phyloP scores from a whole-genome alignment of 768 basidiomycete species.

The Lepiota subincarnata region DNA sequence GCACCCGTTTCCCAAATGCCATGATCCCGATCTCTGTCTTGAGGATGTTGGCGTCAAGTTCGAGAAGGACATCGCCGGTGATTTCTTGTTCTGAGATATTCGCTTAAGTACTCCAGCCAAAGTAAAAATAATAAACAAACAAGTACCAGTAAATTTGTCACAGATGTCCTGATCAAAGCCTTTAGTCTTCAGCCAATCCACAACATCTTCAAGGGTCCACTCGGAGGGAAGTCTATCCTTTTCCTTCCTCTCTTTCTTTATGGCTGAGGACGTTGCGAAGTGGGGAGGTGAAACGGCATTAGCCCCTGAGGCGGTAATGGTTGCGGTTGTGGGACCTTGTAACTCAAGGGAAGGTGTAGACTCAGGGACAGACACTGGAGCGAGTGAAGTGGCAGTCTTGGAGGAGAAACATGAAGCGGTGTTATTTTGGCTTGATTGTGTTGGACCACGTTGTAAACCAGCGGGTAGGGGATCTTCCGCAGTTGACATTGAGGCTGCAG shows the following conservation, averaged over 20 bases:
- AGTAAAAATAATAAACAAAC: slow-evolving; percentile 20
- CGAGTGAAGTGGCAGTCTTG: background rate
- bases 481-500: background rate
- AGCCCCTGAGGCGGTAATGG: slow-evolving; percentile 7
- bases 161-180: slow-evolving; percentile 83
- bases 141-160: slow-evolving; percentile 77
- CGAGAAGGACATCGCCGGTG: slow-evolving; percentile 93
- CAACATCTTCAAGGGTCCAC: slow-evolving; percentile 87
- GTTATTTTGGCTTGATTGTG: slow-evolving; percentile 21
- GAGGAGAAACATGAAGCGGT: slow-evolving; percentile 18
- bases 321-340: background rate
- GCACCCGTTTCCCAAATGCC: slow-evolving; percentile 92
- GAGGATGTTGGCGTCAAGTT: slow-evolving; percentile 86
- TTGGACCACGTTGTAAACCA: slow-evolving; percentile 6
- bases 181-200: slow-evolving; percentile 80
- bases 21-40: slow-evolving; percentile 91
- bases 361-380: background rate
- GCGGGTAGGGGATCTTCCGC: background rate
- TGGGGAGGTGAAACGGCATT: slow-evolving; percentile 13
- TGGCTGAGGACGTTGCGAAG: slow-evolving; percentile 12
- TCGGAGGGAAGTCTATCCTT: slow-evolving; percentile 52
- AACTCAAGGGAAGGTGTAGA: background rate
- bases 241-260: slow-evolving; percentile 22
- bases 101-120: background rate
- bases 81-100: slow-evolving; percentile 86